phyloP scores from a whole-genome alignment of 2,329 filamentous ascomycete species.

The Arachnomyces sp. region DNA sequence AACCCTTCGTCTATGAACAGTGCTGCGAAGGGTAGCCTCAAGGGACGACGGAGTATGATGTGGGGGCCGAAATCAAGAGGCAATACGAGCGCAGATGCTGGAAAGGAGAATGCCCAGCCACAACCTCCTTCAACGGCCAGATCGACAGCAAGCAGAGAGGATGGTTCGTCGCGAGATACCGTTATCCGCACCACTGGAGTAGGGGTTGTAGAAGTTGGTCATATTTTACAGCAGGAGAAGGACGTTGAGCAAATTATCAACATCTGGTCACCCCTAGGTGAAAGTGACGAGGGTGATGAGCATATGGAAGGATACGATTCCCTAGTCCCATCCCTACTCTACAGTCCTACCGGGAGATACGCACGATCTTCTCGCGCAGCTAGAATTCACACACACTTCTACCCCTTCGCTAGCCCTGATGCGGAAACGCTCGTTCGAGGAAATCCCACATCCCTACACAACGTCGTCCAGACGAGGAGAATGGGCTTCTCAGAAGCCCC shows the following conservation, averaged over 20 bases:
- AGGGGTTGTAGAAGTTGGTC: constrained; percentile 67
- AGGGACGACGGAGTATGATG: constrained; percentile 38
- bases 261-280: constrained; percentile 61
- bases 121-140: constrained; percentile 25
- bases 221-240: constrained; percentile 61
- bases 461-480: constrained; percentile 70
- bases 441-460: constrained; percentile 79
- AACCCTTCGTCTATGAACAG: constrained; percentile 20
- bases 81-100: constrained; percentile 21
- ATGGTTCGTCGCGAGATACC: constrained; percentile 25
- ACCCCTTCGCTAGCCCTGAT: constrained; percentile 68
- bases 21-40: constrained; percentile 29
- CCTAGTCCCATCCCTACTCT: constrained; percentile 63
- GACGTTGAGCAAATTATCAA: constrained; percentile 68
- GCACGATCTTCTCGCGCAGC: constrained; percentile 65
- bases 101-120: constrained; percentile 20
- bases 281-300: constrained; percentile 49
- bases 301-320: constrained; percentile 62
- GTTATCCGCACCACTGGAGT: constrained; percentile 65
- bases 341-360: constrained; percentile 64
- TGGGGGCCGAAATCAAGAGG: constrained; percentile 30
- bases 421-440: constrained; percentile 72
- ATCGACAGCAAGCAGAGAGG: constrained; percentile 20
- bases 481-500: constrained; percentile 93
- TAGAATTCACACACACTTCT: constrained; percentile 69